Base-by-base conservation (phyloP, 306 rosid genomes). In the Boehmeria nivea region DNA sequence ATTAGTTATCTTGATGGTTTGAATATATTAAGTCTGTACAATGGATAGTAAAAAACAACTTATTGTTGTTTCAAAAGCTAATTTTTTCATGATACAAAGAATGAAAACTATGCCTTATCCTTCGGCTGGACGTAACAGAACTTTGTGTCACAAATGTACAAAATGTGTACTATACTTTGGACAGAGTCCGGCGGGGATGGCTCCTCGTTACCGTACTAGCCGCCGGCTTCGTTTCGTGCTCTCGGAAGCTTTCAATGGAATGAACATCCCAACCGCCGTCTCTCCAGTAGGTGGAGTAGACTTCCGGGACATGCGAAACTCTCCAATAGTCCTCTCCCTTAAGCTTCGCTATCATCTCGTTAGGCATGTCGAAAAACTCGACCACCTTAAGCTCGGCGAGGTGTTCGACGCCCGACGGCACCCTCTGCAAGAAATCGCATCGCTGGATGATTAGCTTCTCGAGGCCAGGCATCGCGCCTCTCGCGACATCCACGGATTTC, bases 251-350 rank as follows among this genome's bases (percentile, higher is more conserved):
- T 24, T 70, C 77, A 19, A 81, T 19, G 33, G 82, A 36, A 54
- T 64, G 61, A 23, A 81, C 78, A 61, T 81, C 86, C 94, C 88
- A 85, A 18, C 78, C 88, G 21, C 71, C 88, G 40, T 79, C 86
- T 59, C 73, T 74, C 88, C 86, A 85, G 46, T 71, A 78, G 48
- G 83, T 72, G 38, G 78, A 69, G 59, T 73, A 65, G 36, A 85
- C 83, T 51, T 81, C 80, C 1, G 86, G 83, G 27, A 81, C 67
- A 42, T 78, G 80, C 54, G 67, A 54, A 49, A 85, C 78, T 68
- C 74, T 75, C 72, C 70, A 72, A 56, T 71, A 55, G 38, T 85
- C 84, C 52, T 68, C 60, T 7, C 81, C 88, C 7, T 61, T 64
- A 43, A 85, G 54, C 50, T 76, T 74, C 72, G n/a, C 49, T 75